phyloP scores from a whole-genome alignment of 148 eudicot genomes.

The Vaccinium darrowii region DNA sequence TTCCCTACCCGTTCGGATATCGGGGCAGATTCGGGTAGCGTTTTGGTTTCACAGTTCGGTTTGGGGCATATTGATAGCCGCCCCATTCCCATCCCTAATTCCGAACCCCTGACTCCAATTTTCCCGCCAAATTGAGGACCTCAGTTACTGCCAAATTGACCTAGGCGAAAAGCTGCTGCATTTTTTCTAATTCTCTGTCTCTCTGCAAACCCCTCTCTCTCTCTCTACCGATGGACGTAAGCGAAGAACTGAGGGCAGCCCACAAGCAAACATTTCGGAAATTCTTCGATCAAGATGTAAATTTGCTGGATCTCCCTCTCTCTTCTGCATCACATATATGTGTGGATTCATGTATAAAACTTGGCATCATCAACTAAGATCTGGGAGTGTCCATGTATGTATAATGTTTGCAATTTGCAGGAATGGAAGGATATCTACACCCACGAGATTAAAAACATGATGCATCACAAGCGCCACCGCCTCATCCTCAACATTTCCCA shows the following conservation, averaged over 20 bases:
- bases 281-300: conserved; percentile 79
- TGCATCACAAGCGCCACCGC: conserved; percentile 62
- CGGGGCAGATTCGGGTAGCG: no score
- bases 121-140: no score
- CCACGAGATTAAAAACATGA: conserved; percentile 65
- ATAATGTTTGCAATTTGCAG: conserved; percentile 26
- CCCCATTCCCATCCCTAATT: no score
- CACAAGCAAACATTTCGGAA: conserved; percentile 86
- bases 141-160: no score
- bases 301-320: background rate
- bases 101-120: no score
- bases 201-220: conserved; percentile 5
- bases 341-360: no score
- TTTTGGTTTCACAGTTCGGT: no score
- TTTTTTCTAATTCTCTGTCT: background rate
- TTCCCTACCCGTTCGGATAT: no score
- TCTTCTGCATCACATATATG: no score
- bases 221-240: conserved; percentile 59
- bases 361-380: background rate
- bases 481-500: conserved; percentile 72
- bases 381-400: no score
- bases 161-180: no score
- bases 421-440: conserved; percentile 53
- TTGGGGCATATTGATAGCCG: no score
- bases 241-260: conserved; percentile 70